Percentiles rank a stretch among this genome's conserved stretches.
Evolutionary conservation across 1,284 basidiomycete genomes (phyloP).

Genomic region (Fistulinella cinereoalba): DNA sequence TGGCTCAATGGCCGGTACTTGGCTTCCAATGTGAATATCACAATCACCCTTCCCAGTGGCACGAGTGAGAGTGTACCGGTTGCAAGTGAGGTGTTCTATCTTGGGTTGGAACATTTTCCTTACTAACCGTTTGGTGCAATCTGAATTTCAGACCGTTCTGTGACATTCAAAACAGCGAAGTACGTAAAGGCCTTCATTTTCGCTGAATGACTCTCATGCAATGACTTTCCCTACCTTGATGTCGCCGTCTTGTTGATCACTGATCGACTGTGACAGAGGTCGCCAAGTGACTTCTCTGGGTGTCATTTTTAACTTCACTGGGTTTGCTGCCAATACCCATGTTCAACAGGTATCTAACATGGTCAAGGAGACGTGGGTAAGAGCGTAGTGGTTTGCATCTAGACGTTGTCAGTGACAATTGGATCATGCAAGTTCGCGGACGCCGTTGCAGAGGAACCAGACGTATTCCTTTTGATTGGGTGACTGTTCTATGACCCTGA

Average conservation of each 20-base stretch:
- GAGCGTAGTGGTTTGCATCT: conserved; percentile 10
- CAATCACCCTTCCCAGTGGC: conserved; percentile 52
- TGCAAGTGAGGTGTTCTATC: conserved; percentile 44
- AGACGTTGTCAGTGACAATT: not conserved
- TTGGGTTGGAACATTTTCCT: not conserved
- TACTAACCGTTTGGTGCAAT: not conserved
- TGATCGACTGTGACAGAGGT: conserved; percentile 43
- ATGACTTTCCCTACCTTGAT: too few species aligned
- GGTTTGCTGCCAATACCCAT: conserved; percentile 63
- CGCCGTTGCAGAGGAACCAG: conserved; percentile 76
- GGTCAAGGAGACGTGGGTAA: conserved; percentile 72
- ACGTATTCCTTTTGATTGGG: conserved; percentile 76
- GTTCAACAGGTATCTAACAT: conserved; percentile 72
- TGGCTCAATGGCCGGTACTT: conserved; percentile 73
- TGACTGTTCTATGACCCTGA: conserved; percentile 32
- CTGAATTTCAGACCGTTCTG: conserved; percentile 50
- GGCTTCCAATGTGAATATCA: conserved; percentile 85
- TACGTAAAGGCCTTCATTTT: conserved; percentile 33
- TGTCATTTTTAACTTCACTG: conserved; percentile 74
- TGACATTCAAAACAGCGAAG: conserved; percentile 76
- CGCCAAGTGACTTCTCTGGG: conserved; percentile 76
- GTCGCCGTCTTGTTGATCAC: not conserved
- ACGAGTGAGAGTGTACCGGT: conserved; percentile 56
- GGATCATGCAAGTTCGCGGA: conserved; percentile 57
- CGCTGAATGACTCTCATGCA: not conserved